Conservation (phyloP, 73 alveolate species). For the Symbiodinium natans region DNA sequence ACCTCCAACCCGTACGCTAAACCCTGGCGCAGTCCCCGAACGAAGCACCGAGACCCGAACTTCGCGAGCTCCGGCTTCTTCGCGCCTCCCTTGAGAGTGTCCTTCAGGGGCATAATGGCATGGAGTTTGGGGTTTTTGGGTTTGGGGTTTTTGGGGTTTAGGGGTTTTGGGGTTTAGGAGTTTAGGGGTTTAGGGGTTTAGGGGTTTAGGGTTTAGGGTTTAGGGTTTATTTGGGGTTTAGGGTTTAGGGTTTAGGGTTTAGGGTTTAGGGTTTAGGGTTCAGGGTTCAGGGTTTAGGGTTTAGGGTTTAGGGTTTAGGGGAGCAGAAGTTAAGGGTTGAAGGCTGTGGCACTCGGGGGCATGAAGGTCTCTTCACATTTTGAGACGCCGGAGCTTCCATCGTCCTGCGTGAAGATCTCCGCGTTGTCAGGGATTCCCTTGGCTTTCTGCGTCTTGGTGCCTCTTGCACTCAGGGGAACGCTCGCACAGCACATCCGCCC, state of each 20-base stretch:
- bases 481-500: no score
- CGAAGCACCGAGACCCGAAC: background rate
- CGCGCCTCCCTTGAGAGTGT: conserved; percentile 87
- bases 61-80: conserved; percentile 78
- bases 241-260: background rate
- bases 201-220: background rate
- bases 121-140: background rate
- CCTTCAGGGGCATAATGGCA: background rate
- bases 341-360: no score
- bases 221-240: background rate
- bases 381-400: no score
- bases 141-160: background rate
- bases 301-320: background rate
- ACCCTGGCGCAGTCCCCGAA: no score
- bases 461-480: conserved; percentile 12
- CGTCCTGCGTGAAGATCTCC: conserved; percentile 71
- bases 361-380: no score
- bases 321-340: background rate
- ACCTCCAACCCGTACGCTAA: no score
- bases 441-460: conserved; percentile 85
- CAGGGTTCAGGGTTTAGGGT: background rate
- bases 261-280: background rate
- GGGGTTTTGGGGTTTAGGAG: no score
- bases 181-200: background rate
- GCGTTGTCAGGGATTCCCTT: conserved; percentile 89